These are phyloP conservation scores for Saccharomycopsis sp. DNA, from an alignment of 805 yeast genomes.

Conservation along the genomic window DNA sequence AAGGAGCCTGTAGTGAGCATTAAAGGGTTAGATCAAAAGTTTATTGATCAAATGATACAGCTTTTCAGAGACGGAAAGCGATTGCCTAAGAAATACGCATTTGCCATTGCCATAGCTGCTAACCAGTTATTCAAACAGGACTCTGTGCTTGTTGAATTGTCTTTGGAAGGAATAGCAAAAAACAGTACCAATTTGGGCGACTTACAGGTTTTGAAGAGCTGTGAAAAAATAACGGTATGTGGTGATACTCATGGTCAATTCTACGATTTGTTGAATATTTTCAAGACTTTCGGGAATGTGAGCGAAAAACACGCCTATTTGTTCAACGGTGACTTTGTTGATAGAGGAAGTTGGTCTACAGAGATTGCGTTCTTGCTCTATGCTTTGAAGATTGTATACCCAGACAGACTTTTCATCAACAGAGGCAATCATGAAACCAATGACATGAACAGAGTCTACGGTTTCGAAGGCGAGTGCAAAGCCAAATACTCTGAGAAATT, in stretches of 20 bases:
- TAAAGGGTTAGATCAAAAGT: constrained; percentile 43
- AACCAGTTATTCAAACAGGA: constrained; percentile 58
- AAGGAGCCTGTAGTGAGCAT: constrained; percentile 25
- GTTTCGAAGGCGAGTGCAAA: constrained; percentile 94
- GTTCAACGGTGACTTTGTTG: constrained; percentile 97
- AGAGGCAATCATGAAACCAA: constrained; percentile 97
- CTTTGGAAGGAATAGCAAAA: constrained; percentile 28
- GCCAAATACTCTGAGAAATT: constrained; percentile 77
- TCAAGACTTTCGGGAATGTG: constrained; percentile 68
- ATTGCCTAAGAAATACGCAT: constrained; percentile 76
- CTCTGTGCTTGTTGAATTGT: constrained; percentile 69
- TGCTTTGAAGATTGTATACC: constrained; percentile 69
- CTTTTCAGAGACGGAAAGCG: constrained; percentile 68
- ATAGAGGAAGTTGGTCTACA: constrained; percentile 97
- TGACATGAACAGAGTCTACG: constrained; percentile 94
- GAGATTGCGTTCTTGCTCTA: constrained; percentile 85
- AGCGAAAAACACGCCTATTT: constrained; percentile 61
- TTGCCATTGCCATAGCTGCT: constrained; percentile 71
- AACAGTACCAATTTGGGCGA: constrained; percentile 18
- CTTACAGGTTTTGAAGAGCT: constrained; percentile 27
- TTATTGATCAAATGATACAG: constrained; percentile 59
- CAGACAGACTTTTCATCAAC: constrained; percentile 64
- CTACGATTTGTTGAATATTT: constrained; percentile 79
- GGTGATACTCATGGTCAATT: constrained; percentile 99
- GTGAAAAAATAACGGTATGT: constrained; percentile 66